phyloP scores from a whole-genome alignment of 164 flowering plant genomes.

The Liriodendron chinense region DNA sequence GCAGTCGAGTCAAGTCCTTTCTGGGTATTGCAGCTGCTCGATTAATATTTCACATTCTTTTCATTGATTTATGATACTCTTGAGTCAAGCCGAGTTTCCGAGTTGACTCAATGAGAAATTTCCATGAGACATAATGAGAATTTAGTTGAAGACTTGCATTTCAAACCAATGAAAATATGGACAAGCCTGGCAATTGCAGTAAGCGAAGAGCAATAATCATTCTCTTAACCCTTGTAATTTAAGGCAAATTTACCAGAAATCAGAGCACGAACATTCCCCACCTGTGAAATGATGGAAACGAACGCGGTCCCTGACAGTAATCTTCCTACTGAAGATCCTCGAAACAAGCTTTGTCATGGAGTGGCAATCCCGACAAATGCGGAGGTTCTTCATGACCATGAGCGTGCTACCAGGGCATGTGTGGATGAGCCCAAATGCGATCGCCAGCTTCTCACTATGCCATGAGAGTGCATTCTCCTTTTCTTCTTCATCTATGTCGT shows the following conservation, averaged over 20 bases:
- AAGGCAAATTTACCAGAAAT: slow-evolving; percentile 1
- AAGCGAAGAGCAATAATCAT: no score
- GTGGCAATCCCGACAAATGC: slow-evolving; percentile 7
- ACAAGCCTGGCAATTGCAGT: no score
- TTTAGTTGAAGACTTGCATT: no score
- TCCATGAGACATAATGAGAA: no score
- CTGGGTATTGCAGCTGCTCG: no score
- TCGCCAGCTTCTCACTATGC: slow-evolving; percentile 1
- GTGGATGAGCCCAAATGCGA: slow-evolving; percentile 4
- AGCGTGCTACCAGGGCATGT: neutral
- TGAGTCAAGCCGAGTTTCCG: no score
- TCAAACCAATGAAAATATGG: no score
- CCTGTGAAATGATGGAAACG: slow-evolving; percentile 5
- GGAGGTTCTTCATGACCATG: neutral
- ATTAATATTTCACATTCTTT: no score
- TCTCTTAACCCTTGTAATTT: neutral
- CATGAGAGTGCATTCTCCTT: neutral
- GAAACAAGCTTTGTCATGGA: neutral
- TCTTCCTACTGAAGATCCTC: slow-evolving; percentile 3
- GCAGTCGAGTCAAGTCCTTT: no score
- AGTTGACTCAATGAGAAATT: no score
- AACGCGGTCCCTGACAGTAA: neutral
- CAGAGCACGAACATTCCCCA: neutral
- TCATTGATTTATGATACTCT: no score
- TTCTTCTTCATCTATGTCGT: slow-evolving; percentile 7